phyloP scores from a whole-genome alignment of 108 stramenopile species.

The Skeletonema menzelii region DNA sequence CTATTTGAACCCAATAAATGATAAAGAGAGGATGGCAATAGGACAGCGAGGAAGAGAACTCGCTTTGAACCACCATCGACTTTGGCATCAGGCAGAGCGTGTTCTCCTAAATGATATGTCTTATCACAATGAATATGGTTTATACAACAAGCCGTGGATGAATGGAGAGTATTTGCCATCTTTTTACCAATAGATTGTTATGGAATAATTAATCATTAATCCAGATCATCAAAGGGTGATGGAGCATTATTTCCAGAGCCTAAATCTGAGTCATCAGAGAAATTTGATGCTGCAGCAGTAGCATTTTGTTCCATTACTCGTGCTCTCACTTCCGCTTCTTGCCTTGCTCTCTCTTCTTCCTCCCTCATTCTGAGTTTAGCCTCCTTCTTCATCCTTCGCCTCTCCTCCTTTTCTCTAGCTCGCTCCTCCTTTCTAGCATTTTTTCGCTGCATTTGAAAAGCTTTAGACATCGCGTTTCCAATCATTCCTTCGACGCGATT shows the following conservation, averaged over 20 bases:
- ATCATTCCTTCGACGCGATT: constrained; percentile 65
- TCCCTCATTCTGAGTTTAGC: neutral
- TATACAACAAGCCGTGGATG: neutral
- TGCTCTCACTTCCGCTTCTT: neutral
- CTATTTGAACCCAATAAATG: neutral
- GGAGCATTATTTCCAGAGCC: neutral
- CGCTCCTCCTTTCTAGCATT: constrained; percentile 32
- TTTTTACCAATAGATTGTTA: neutral
- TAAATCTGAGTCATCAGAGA: neutral
- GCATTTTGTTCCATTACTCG: neutral
- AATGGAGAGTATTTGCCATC: neutral
- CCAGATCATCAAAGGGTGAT: constrained; percentile 11
- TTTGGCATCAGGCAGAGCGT: neutral
- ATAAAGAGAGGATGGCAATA: neutral
- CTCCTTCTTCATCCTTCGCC: constrained; percentile 9
- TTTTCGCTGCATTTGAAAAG: constrained; percentile 53
- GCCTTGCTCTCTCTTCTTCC: constrained; percentile 7
- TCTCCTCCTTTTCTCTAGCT: constrained; percentile 34
- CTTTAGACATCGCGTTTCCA: constrained; percentile 60
- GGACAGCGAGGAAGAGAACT: neutral
- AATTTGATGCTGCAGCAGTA: neutral
- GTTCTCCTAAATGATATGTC: neutral
- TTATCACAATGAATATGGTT: neutral
- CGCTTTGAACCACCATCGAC: neutral
- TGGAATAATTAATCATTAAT: neutral